These are phyloP conservation scores for Globisporangium cederbergense DNA, from an alignment of 352 stramenopile species.

Conservation along the genomic window DNA sequence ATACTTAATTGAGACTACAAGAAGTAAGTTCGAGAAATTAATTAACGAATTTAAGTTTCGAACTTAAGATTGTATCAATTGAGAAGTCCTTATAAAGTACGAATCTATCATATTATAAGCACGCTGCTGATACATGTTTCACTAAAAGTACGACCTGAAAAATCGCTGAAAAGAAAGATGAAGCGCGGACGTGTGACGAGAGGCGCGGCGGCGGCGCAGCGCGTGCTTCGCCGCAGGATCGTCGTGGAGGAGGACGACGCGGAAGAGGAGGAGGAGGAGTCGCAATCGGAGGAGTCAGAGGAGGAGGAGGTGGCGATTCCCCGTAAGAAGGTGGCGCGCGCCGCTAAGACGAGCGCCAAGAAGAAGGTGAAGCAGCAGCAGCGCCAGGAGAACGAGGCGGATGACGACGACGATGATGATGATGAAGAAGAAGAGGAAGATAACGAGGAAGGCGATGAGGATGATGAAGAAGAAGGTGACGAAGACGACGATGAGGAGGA, in stretches of 20 bases:
- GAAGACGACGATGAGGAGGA: slow-evolving; percentile 31
- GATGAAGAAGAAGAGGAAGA: slow-evolving; percentile 24
- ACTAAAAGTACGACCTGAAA: too few species aligned
- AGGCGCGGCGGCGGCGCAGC: slow-evolving; percentile 39
- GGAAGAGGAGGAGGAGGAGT: slow-evolving; percentile 27
- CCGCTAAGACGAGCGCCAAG: slow-evolving; percentile 26
- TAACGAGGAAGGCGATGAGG: slow-evolving; percentile 15
- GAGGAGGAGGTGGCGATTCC: slow-evolving; percentile 23
- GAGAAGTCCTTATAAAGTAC: too few species aligned
- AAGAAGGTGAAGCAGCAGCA: slow-evolving; percentile 26
- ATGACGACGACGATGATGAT: slow-evolving; percentile 27
- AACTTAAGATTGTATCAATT: too few species aligned
- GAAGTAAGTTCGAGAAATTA: too few species aligned
- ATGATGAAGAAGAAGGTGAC: slow-evolving; percentile 14
- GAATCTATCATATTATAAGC: too few species aligned
- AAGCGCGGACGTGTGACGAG: slow-evolving; percentile 54
- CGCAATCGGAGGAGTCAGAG: slow-evolving; percentile 18
- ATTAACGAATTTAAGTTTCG: too few species aligned
- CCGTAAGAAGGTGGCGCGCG: slow-evolving; percentile 30
- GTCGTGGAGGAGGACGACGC: slow-evolving; percentile 40
- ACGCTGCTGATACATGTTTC: too few species aligned
- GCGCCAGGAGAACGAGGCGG: slow-evolving; percentile 31
- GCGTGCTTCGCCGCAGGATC: slow-evolving; percentile 68
- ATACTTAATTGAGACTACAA: too few species aligned
- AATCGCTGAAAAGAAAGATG: slow-evolving; percentile 19